These are phyloP conservation scores for Sicyos edulis DNA, from an alignment of 306 rosid genomes.

Conservation along the genomic window DNA sequence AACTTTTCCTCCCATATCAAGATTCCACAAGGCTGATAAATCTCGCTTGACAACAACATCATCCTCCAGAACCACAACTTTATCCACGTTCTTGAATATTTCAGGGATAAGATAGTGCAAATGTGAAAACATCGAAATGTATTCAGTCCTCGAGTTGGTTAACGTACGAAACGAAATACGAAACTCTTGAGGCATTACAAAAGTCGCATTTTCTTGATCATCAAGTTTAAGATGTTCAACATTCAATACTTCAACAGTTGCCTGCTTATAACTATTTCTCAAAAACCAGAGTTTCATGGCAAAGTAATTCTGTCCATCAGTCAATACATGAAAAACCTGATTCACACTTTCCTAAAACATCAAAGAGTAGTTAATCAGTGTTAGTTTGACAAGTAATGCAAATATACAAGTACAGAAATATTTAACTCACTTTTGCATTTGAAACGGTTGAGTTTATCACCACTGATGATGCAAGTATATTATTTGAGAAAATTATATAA, in stretches of 20 bases:
- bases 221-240: slow-evolving; percentile 54
- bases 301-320: slow-evolving; percentile 76
- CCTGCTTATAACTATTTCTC: slow-evolving; percentile 58
- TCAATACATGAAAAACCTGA: slow-evolving; percentile 89
- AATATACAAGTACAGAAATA: slow-evolving; percentile 20
- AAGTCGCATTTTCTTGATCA: slow-evolving; percentile 28
- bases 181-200: slow-evolving; percentile 70
- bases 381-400: slow-evolving; percentile 19
- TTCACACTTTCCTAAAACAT: slow-evolving; percentile 65
- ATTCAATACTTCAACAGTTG: slow-evolving; percentile 70
- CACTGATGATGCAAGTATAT: slow-evolving; percentile 81
- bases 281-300: slow-evolving; percentile 89
- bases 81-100: slow-evolving; percentile 65
- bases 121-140: slow-evolving; percentile 81
- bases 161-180: slow-evolving; percentile 54
- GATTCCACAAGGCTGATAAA: slow-evolving; percentile 74
- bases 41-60: slow-evolving; percentile 87
- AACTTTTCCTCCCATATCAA: slow-evolving; percentile 74
- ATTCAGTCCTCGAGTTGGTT: slow-evolving; percentile 60
- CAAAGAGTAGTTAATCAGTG: slow-evolving; percentile 28
- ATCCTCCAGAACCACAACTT: slow-evolving; percentile 79
- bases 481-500: slow-evolving; percentile 73
- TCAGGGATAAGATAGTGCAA: slow-evolving; percentile 82
- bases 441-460: slow-evolving; percentile 80
- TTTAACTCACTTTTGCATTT: slow-evolving; percentile 61